A percentile compares a stretch with the other conserved stretches of the same genome.
Conservation (phyloP, 371 early-diverging fungal species). For the Funneliformis caledonium region DNA sequence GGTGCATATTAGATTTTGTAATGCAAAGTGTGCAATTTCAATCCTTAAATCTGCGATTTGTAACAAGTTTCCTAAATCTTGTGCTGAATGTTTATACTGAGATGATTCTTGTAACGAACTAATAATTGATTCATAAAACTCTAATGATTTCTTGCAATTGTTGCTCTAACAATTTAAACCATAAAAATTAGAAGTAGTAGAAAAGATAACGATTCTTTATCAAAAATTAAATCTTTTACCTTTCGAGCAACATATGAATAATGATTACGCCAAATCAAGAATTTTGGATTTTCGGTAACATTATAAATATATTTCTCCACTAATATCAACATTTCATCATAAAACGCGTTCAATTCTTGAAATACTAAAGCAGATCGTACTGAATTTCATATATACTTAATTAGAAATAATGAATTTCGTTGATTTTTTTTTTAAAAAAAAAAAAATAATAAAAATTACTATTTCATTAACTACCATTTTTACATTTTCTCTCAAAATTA, state of each 20-base stretch:
- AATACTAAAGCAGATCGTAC: background rate
- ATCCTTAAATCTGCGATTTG: background rate
- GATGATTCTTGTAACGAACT: background rate
- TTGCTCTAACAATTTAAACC: background rate
- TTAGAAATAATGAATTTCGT: background rate
- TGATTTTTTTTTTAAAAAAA: background rate
- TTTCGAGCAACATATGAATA: constrained; percentile 10
- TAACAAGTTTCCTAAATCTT: background rate
- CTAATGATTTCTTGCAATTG: background rate
- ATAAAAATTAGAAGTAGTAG: background rate
- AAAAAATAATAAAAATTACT: background rate
- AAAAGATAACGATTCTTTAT: too few species aligned
- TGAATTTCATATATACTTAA: background rate
- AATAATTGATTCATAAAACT: background rate
- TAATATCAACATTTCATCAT: background rate
- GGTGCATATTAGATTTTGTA: background rate
- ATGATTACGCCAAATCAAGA: constrained; percentile 25
- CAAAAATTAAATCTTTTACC: background rate
- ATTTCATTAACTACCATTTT: background rate
- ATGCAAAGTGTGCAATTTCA: background rate
- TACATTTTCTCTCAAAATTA: constrained; percentile 16
- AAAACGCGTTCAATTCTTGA: background rate
- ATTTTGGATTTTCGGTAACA: background rate
- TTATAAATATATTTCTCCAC: background rate
- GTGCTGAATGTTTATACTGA: background rate